Base-by-base conservation (phyloP, 1,284 basidiomycete genomes). In the Phellopilus nigrolimitatus region DNA sequence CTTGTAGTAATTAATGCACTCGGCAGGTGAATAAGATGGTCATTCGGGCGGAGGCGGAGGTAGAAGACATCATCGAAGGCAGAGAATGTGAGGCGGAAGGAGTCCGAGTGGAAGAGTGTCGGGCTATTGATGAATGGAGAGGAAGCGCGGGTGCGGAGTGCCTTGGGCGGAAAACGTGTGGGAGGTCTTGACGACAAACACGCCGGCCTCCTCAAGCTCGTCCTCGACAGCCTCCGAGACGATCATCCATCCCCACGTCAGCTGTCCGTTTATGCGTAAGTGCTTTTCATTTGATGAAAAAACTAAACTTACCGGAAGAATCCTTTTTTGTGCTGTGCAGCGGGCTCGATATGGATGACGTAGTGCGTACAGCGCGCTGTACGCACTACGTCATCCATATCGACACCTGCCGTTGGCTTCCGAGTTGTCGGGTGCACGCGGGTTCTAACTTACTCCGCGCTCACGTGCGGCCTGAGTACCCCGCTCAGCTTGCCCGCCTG, bases 21-120 rank as follows among this genome's bases (percentile, higher is more conserved):
- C 88, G 46, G 82, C 75, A 22, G 88, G 63, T 91, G 88, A 51
- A 91, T 71, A 51, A 92, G 77, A 59, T 88, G 69, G 57, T 84
- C 76, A 61, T 88, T 90, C 5, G 88, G 88, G 21, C 75, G 75
- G 53, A 91, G 72, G 59, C 90, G 82, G 28, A 88, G 71, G 61
- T 82, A 70, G 62, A 79, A 84, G 15, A 71, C 76, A 47, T 83
- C 74, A 57, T 73, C 75, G 61, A 84, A 86, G 7, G 81, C 82
- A 48, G 76, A 74, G 49, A 88, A 65, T 27, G 74, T 78, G 49
- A 87, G 73, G 28, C 84, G 77, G 62, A 86, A 80, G 27, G 78
- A 77, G 64, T 88, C 84, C 54, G 77, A 72, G 63, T 81, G 73
- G 42, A 71, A 76, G 44, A 86, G 75, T 24, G 68, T 67, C 28